Conservation (phyloP, 352 stramenopile species). For the Pythium chondricola region DNA sequence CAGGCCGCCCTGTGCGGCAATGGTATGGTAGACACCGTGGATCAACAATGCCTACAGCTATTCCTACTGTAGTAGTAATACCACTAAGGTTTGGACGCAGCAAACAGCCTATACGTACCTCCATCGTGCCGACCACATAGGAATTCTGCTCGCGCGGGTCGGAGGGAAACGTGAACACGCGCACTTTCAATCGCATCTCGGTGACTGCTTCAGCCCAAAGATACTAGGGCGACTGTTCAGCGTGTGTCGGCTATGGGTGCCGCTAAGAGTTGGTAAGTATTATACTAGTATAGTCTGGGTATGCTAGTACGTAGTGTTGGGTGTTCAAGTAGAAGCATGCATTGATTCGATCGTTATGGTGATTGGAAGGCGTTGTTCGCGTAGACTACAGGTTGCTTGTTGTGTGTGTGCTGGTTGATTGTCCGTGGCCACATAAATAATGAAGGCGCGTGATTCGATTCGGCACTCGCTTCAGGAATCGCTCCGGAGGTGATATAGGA, state of each 20-base stretch:
- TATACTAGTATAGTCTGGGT: neutral
- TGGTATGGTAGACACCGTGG: too few species aligned
- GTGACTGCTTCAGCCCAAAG: neutral
- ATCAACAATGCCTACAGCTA: too few species aligned
- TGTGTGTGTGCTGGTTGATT: neutral
- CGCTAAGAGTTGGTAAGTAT: too few species aligned
- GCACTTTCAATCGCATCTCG: constrained; percentile 61
- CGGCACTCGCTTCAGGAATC: too few species aligned
- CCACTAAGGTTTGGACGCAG: neutral
- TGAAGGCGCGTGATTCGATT: too few species aligned
- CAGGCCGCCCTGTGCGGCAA: constrained; percentile 34
- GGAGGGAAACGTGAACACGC: constrained; percentile 72
- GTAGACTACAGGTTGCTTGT: neutral
- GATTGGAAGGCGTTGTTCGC: neutral
- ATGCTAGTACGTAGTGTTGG: neutral
- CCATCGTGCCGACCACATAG: constrained; percentile 62
- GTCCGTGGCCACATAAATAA: constrained; percentile 1
- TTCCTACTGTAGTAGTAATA: too few species aligned
- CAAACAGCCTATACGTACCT: constrained; percentile 24
- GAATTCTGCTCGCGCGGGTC: constrained; percentile 66
- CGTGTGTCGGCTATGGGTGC: neutral
- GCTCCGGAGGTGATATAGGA: too few species aligned
- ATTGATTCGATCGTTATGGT: neutral
- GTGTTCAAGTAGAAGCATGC: neutral
- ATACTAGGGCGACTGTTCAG: neutral